Evolutionary conservation across 306 rosid species (phyloP), one percentile per base, ranked within the genome.

Genomic region (Styphnolobium japonicum): DNA sequence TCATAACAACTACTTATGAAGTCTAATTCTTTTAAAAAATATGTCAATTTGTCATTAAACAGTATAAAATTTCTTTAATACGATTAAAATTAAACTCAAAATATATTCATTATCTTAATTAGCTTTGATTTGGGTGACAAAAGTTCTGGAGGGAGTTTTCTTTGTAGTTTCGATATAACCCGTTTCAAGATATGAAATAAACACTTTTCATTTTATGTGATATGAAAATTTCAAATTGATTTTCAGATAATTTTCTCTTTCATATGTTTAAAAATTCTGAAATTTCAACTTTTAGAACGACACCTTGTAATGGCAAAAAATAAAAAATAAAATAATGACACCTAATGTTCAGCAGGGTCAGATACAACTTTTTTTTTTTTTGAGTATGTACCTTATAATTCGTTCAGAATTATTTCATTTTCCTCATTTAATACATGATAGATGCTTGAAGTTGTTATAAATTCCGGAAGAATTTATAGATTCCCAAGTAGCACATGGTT

Each of bases 401-500:
- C 45, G 18, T 56, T 56, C 12, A 2, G 11, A 72, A 11, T 49
- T 14, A 61, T 31, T 61, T 51, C 45, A 31, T 70, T 40, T 82
- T 57, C 67, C 40, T 69, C 36, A 42, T 52, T 65, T 67, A 53
- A 60, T 36, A 2, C 34, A 55, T 15, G 25, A 27, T 53, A 53
- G 25, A 15, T 53, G 39, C 27, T 53, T 73, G 29, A 76, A 76
- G 70, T 22, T 66, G 34, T 45, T n/a, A 18, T 25, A 52, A 16
- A 39, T 40, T 40, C 7, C 7, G 42, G 72, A 52, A 76, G 51
- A 48, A 49, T 81, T n/a, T 43, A 55, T 74, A 56, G 16, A 76
- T 37, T 69, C 58, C 34, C 55, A 72, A 64, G 43, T 4, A 10
- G 34, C 75, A 69, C 71, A 40, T 70, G 55, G 64, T 71, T 70